Percentiles rank a stretch among this genome's conserved stretches.
Evolutionary conservation across 2,329 filamentous ascomycete genomes (phyloP).

Genomic region (Botrytis squamosa): DNA sequence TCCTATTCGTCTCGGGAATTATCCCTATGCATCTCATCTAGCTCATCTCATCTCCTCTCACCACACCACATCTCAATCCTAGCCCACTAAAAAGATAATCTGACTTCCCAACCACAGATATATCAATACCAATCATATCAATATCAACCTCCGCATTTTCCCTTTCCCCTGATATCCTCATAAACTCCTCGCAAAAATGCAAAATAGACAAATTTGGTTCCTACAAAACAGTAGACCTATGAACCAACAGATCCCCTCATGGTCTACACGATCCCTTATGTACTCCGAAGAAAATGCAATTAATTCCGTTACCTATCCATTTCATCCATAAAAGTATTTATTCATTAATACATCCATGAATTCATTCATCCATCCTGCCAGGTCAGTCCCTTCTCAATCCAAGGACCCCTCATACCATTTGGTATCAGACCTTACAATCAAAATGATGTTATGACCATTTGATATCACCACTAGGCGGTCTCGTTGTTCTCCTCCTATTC

Average conservation of each 20-base stretch:
- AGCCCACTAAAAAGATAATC: slow-evolving; percentile 1
- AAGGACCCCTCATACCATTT: not conserved
- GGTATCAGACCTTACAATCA: not conserved
- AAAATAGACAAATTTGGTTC: slow-evolving; percentile 1
- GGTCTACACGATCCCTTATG: not conserved
- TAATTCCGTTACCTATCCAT: slow-evolving; percentile 10
- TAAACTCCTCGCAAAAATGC: slow-evolving; percentile 13
- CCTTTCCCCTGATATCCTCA: not conserved
- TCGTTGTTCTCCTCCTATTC: slow-evolving; percentile 35
- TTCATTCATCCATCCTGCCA: not conserved
- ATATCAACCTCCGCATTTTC: not conserved
- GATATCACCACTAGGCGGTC: slow-evolving; percentile 38
- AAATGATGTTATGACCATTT: slow-evolving; percentile 37
- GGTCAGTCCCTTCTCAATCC: not conserved
- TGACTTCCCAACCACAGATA: slow-evolving; percentile 1
- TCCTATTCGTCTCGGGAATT: not conserved
- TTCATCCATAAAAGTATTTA: not conserved
- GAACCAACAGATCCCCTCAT: not conserved
- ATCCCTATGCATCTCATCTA: not conserved
- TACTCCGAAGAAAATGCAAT: slow-evolving; percentile 20
- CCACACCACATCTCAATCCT: not conserved
- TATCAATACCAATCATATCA: slow-evolving; percentile 8
- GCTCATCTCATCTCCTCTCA: not conserved
- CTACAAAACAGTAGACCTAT: not conserved
- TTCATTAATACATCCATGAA: slow-evolving; percentile 9